Evolutionary conservation across 208 protist species (phyloP), one percentile per base, ranked within the genome.

Genomic region (Lotmaria passim): DNA sequence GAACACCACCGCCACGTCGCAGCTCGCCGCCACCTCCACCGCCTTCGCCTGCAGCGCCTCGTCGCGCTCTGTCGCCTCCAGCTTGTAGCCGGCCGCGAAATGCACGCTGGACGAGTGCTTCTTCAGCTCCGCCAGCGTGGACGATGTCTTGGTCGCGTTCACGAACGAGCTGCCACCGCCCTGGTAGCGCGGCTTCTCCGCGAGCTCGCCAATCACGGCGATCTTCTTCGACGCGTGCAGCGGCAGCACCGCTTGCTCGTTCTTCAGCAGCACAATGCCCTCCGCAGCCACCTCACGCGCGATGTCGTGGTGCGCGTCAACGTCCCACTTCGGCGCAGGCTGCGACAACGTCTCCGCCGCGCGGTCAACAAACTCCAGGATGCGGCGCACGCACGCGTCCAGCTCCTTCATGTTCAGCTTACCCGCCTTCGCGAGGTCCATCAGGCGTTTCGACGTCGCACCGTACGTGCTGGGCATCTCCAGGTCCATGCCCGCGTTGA

Each of bases 221-320:
- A 80, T 43, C 52, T 23, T 81, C 31, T 28, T 17, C 21, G 34
- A 21, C 36, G 30, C n/a, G 12, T 53, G 11, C 53, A 79, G 23
- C 26, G 66, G 66, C 11, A 84, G 68, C 41, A 67, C 21, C 30
- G 30, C 46, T 15, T 81, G 36, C 14, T 85, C 68, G 52, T 89
- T 89, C 76, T 89, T 83, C 31, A 89, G 63, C 6, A 89, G 72
- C 23, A 89, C 81, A 15, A 75, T 75, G 47, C 56, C 52, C 24
- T 47, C 73, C 12, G 24, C 75, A 7, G 79, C 79, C 23, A 83
- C 60, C 30, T 59, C n/a, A 12, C 62, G 59, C n/a, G 84, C 84
- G 10, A 86, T 24, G 7, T 31, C 48, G 52, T 59, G 64, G 63
- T 88, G 84, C 50, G 46, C 79, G 24, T 56, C 52, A 8, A 56